These are phyloP conservation scores for Phlebopus sp. DNA, from an alignment of 1,284 basidiomycete species.

Conservation along the genomic window DNA sequence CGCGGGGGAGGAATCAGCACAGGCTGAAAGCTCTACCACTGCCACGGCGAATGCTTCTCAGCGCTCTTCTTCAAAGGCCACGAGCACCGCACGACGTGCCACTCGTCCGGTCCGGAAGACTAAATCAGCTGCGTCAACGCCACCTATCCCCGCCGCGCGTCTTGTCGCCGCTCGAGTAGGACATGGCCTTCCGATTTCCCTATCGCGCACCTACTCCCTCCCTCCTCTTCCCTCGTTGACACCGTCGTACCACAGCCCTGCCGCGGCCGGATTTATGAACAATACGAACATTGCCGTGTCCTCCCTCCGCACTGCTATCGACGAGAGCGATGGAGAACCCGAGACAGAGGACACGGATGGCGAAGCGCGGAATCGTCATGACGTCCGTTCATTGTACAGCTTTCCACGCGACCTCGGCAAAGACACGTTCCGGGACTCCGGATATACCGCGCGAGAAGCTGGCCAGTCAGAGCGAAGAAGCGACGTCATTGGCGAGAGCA, in stretches of 20 bases:
- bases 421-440: slow-evolving; percentile 23
- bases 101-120: slow-evolving; percentile 33
- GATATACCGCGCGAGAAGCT: slow-evolving; percentile 26
- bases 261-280: slow-evolving; percentile 28
- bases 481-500: slow-evolving; percentile 18
- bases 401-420: slow-evolving; percentile 32
- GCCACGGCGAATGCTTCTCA: slow-evolving; percentile 13
- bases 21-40: slow-evolving; percentile 22
- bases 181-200: slow-evolving; percentile 27
- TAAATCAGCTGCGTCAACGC: slow-evolving; percentile 36
- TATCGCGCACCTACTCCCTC: slow-evolving; percentile 33
- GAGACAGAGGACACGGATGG: slow-evolving; percentile 33
- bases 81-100: slow-evolving; percentile 22
- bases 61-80: slow-evolving; percentile 24
- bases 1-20: slow-evolving; percentile 24
- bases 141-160: slow-evolving; percentile 33
- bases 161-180: slow-evolving; percentile 33
- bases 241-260: slow-evolving; percentile 28
- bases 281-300: slow-evolving; percentile 38
- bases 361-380: slow-evolving; percentile 23
- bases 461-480: slow-evolving; percentile 21
- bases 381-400: slow-evolving; percentile 33
- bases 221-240: slow-evolving; percentile 31
- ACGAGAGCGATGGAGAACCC: slow-evolving; percentile 34
- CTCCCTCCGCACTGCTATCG: slow-evolving; percentile 36